phyloP scores from a whole-genome alignment of 2,329 filamentous ascomycete species.

The Teratosphaeria zuluensis region DNA sequence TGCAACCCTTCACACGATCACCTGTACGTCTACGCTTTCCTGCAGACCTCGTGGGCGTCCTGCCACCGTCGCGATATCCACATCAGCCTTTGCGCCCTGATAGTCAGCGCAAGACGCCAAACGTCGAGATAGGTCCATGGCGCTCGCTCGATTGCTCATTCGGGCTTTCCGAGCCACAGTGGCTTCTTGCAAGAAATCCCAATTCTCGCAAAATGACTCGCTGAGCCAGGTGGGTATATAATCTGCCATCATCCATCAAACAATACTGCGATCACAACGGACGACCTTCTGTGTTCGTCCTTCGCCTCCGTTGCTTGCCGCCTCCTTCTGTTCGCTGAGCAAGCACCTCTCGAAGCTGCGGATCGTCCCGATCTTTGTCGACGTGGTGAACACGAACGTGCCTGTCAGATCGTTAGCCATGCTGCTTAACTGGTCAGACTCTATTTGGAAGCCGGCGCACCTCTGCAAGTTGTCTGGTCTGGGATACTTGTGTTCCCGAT shows the following conservation, averaged over 20 bases:
- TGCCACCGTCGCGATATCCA: neutral
- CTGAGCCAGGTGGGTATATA: neutral
- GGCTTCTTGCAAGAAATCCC: neutral
- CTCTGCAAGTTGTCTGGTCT: conserved; percentile 91
- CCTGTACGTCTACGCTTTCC: neutral
- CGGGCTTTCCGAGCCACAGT: neutral
- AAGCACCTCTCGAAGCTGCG: conserved; percentile 69
- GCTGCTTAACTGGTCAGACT: conserved; percentile 2
- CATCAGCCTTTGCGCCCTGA: neutral
- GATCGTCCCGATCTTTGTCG: conserved; percentile 84
- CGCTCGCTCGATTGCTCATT: neutral
- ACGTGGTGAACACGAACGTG: conserved; percentile 88
- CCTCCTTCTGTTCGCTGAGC: conserved; percentile 74
- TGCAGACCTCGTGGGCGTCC: neutral
- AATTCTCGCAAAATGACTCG: neutral
- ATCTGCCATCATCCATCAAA: neutral
- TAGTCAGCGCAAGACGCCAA: neutral
- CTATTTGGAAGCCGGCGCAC: conserved; percentile 38
- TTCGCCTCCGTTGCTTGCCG: conserved; percentile 66
- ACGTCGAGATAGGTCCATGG: neutral
- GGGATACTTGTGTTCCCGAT: conserved; percentile 88
- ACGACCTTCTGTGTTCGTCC: conserved; percentile 27
- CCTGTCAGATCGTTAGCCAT: conserved; percentile 36
- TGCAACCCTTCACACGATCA: neutral
- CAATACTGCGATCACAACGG: neutral